These are phyloP conservation scores for Sclerotiophoma versabilis DNA, from an alignment of 2,329 filamentous ascomycete species.

Conservation along the genomic window DNA sequence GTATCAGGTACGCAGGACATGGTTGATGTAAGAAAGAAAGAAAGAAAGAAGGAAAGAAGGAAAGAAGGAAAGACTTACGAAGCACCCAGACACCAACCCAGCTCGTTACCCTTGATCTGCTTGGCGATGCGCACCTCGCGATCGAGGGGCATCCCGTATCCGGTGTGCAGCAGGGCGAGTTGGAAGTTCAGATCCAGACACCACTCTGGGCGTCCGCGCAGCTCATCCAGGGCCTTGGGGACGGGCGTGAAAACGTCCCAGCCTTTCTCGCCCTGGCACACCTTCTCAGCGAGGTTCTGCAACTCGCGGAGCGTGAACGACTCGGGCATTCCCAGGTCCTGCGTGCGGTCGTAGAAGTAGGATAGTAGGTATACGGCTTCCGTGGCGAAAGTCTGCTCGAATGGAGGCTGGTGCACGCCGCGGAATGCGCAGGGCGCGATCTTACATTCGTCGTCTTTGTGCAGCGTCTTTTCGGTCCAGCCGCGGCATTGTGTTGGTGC, in stretches of 20 bases:
- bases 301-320: slow-evolving; percentile 92
- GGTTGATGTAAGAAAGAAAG: too few relatives aligned
- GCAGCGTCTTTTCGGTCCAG: slow-evolving; percentile 86
- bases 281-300: slow-evolving; percentile 81
- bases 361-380: slow-evolving; percentile 97
- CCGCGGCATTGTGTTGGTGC: slow-evolving; percentile 87
- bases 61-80: slow-evolving; percentile 66
- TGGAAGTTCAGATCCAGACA: slow-evolving; percentile 98
- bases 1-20: slow-evolving; percentile 29
- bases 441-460: slow-evolving; percentile 82
- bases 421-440: slow-evolving; percentile 98
- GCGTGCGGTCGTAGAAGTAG: slow-evolving; percentile 96
- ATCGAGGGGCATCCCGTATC: slow-evolving; percentile 97
- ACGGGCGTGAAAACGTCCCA: slow-evolving; percentile 85
- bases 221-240: slow-evolving; percentile 78
- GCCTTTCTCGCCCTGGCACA: slow-evolving; percentile 77
- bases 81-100: slow-evolving; percentile 97
- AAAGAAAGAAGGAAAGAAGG: background rate
- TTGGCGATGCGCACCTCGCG: slow-evolving; percentile 97
- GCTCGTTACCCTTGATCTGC: slow-evolving; percentile 96
- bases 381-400: slow-evolving; percentile 87
- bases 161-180: slow-evolving; percentile 88
- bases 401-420: slow-evolving; percentile 89
- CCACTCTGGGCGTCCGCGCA: slow-evolving; percentile 83
- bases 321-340: slow-evolving; percentile 96